Base-by-base conservation (phyloP, 495 filamentous ascomycete species). In the Astrothelium macrocarpum region DNA sequence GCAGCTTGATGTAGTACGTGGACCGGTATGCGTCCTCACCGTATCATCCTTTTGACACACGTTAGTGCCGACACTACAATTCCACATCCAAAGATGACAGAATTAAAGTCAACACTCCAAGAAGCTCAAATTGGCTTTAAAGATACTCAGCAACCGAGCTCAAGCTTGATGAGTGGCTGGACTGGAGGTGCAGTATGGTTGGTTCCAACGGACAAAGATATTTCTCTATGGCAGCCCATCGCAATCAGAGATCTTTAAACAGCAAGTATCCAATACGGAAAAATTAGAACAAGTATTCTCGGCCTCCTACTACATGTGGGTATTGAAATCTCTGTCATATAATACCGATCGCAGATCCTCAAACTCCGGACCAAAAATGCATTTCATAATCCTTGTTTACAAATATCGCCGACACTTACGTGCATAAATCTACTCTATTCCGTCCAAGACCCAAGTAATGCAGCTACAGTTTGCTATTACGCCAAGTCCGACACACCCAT, bases 1-100 rank as follows among this genome's bases (percentile, higher is more conserved):
- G 66, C 32, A 73, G 71, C 64, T 62, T 76, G 56, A 61, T 73
- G 58, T 76, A 76, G 73, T 75, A 62, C 60, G 72, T 73, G 14
- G 43, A 53, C 20, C 31, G 9, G 20, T 56, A 2, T 56, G 45
- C 5, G 10, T 28, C 10, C 20, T 29, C 29, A 26, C 1, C 9
- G 11, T 28, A 29, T 2, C 9, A 2, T 16, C 29, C 11, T 29
- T 56, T 56, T 25, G 26, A 9, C 26, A 11, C 49, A 26, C 29
- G 20, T 26, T 56, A 56, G 49, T 16, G 49, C 49, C 23, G 49
- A 56, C 20, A 29, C 49, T 3, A 29, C n/a, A 4, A 56, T 56
- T n/a, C 16, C 49, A 29, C n/a, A 56, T 53, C 43, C 60, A 9
- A 62, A 65, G 32, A 42, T 71, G 12, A 59, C 43, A 12, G 53